Base-by-base conservation (phyloP, 140 eudicot genomes). In the Senecio squalidus region DNA sequence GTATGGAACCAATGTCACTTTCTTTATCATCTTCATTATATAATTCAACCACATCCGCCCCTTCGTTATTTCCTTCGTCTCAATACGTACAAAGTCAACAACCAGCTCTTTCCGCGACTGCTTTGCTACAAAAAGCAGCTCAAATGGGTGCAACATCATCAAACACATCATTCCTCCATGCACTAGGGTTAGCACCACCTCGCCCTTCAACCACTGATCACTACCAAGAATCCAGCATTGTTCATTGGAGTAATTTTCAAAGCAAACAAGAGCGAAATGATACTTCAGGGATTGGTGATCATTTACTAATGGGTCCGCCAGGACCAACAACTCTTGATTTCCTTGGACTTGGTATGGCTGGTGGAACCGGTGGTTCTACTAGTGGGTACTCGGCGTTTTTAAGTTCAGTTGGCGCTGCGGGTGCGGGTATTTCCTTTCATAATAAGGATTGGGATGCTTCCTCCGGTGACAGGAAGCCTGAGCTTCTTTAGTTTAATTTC, bases 31-130 rank as follows among this genome's bases (percentile, higher is more conserved):
- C 92, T 0, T 86, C 95, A 5, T 51, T 86, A 1, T 83, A 77
- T 26, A 81, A 44, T 23, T 73, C 86, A 29, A 76, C 39, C 76
- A 67, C 68, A 20, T 16, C 81, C 22, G 21, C 84, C 21, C 28
- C 83, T 0, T 70, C 88, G 1, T 34, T 86, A 22, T 80, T 76
- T 66, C 91, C 84, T 57, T 5, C 78, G 64, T 57, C 71, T 21
- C 84, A 55, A 38, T 84, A 81, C 51, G 48, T 66, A 0, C 71
- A 78, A 0, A 4, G 71, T 8, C 78, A 67, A 0, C 86, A 75
- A 47, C 93, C 92, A 2, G 95, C 93, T 15, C 70, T 89, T 23
- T 84, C 97, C 14, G 97, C 97, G 33, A 89, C 97, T 1, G 97
- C 93, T 2, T 58, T 89, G 59, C 84, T 89, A 15, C 97, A 82